These are phyloP conservation scores for Citrus cavaleriei DNA, from an alignment of 345 rosid genomes.

Conservation along the genomic window DNA sequence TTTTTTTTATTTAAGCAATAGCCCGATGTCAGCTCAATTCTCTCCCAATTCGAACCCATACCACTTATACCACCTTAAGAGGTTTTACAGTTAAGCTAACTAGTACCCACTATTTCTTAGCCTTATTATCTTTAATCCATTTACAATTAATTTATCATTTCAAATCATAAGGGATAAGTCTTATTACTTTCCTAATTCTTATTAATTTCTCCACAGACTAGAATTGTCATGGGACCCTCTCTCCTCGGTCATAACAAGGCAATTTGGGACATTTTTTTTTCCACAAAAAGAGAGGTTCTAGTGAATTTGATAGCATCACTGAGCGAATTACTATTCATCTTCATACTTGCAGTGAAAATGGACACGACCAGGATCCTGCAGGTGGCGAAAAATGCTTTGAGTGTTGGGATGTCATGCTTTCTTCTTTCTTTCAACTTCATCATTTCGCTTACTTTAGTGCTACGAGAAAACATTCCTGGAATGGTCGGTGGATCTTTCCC, in stretches of 20 bases:
- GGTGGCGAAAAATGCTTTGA: conserved; percentile 6
- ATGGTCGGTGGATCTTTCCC: background rate
- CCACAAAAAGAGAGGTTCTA: background rate
- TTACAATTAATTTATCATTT: too few relatives aligned
- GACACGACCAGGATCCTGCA: background rate
- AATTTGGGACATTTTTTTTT: background rate
- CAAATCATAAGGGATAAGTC: too few relatives aligned
- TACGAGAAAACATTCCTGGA: background rate
- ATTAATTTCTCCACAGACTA: conserved; percentile 5
- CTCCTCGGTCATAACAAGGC: conserved; percentile 6
- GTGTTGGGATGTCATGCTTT: conserved; percentile 6
- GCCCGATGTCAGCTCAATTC: too few relatives aligned
- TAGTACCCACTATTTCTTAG: too few relatives aligned
- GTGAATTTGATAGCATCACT: background rate
- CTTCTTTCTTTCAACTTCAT: background rate
- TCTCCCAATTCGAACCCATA: too few relatives aligned
- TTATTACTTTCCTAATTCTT: too few relatives aligned
- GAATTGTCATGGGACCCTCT: conserved; percentile 25
- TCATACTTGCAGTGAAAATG: conserved; percentile 25
- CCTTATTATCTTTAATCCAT: too few relatives aligned
- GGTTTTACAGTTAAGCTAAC: too few relatives aligned
- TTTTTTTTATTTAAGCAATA: background rate
- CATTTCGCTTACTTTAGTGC: background rate
- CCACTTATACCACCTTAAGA: too few relatives aligned
- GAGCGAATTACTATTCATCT: conserved; percentile 9